A percentile compares a stretch with the other conserved stretches of the same genome.
Evolutionary conservation across 208 protist genomes (phyloP).

Genomic region (Naegleria fowleri): DNA sequence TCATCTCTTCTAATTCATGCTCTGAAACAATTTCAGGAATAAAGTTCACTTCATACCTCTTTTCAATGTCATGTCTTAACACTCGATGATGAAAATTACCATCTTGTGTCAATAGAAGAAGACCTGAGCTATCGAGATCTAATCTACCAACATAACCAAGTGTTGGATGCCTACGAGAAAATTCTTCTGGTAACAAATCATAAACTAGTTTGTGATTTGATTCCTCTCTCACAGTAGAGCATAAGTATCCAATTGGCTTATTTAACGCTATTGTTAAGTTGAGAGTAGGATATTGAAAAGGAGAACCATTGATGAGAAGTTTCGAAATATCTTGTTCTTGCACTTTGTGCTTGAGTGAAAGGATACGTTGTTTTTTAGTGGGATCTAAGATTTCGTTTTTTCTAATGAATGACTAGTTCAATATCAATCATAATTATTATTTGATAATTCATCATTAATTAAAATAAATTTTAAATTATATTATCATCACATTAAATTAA

Average conservation of each 20-base stretch:
- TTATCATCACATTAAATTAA: background rate
- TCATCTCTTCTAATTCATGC: background rate
- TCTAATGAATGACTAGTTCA: background rate
- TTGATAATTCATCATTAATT: background rate
- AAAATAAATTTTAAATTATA: background rate
- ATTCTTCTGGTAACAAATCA: background rate
- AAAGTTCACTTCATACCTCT: background rate
- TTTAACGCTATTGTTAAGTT: background rate
- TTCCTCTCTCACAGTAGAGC: background rate
- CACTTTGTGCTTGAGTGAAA: background rate
- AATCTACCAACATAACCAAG: background rate
- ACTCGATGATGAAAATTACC: background rate
- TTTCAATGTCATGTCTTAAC: background rate
- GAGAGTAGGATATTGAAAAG: background rate
- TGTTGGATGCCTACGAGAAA: background rate
- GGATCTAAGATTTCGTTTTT: background rate
- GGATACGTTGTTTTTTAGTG: background rate
- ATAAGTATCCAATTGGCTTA: background rate
- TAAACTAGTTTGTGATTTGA: background rate
- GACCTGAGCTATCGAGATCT: background rate
- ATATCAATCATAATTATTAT: too few species aligned
- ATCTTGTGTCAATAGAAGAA: slow-evolving; percentile 22
- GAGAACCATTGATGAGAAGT: background rate
- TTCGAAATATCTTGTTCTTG: background rate
- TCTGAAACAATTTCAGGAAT: background rate